Evolutionary conservation across 805 yeast genomes (phyloP).

Genomic region (Starmerella stellata): DNA sequence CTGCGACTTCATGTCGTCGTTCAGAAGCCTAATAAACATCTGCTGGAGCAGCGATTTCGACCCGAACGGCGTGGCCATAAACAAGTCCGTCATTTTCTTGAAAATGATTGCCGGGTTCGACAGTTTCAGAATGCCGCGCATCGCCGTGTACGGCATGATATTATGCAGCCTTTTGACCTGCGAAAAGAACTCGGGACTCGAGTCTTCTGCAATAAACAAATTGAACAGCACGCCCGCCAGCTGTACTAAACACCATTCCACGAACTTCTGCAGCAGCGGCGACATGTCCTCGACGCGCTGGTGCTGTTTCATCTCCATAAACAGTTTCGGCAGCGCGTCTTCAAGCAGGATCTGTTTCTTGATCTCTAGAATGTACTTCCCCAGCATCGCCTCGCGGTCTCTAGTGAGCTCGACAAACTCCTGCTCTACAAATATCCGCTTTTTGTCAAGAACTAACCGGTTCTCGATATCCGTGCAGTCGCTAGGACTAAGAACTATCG

Average conservation of each 20-base stretch:
- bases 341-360: slow-evolving; percentile 35
- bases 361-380: slow-evolving; percentile 40
- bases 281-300: slow-evolving; percentile 39
- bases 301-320: slow-evolving; percentile 46
- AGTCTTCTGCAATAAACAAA: slow-evolving; percentile 61
- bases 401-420: slow-evolving; percentile 57
- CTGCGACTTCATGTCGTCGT: slow-evolving; percentile 55
- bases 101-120: slow-evolving; percentile 79
- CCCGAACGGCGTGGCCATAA: slow-evolving; percentile 65
- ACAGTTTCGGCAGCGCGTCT: slow-evolving; percentile 41
- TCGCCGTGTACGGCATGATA: slow-evolving; percentile 60
- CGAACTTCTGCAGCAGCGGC: slow-evolving; percentile 46
- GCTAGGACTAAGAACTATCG: slow-evolving; percentile 26
- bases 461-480: slow-evolving; percentile 40
- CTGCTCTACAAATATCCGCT: slow-evolving; percentile 42
- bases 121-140: slow-evolving; percentile 56
- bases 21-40: slow-evolving; percentile 50
- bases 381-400: slow-evolving; percentile 36
- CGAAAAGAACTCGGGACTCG: slow-evolving; percentile 53
- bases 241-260: slow-evolving; percentile 71
- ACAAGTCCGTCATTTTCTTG: slow-evolving; percentile 60
- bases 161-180: slow-evolving; percentile 56
- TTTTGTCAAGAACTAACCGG: slow-evolving; percentile 45
- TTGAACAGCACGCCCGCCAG: slow-evolving; percentile 72
- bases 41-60: slow-evolving; percentile 52